A percentile compares a stretch with the other conserved stretches of the same genome.
phyloP scores from a whole-genome alignment of 768 basidiomycete species.

The Collybia mongolica region DNA sequence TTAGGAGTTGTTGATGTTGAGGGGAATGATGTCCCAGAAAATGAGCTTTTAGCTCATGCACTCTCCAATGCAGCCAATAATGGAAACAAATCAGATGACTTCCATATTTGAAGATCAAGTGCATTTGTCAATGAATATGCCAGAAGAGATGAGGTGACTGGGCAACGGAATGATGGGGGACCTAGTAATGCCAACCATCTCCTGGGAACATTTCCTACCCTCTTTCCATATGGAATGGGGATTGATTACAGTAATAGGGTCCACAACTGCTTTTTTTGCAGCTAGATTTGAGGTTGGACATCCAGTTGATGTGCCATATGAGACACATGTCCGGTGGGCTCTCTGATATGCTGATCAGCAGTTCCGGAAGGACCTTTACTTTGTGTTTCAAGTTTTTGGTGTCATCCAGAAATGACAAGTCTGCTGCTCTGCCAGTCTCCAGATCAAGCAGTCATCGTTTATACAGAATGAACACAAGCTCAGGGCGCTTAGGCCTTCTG shows the following conservation, averaged over 20 bases:
- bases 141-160: neutral
- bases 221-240: neutral
- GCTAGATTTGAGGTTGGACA: neutral
- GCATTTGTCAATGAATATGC: slow-evolving; percentile 11
- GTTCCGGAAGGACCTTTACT: slow-evolving; percentile 25
- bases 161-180: neutral
- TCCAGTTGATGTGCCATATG: slow-evolving; percentile 18
- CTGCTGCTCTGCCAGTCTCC: slow-evolving; percentile 21
- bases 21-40: neutral
- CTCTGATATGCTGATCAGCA: slow-evolving; percentile 25
- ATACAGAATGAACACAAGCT: slow-evolving; percentile 17
- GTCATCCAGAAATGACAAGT: slow-evolving; percentile 26
- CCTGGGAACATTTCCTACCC: neutral
- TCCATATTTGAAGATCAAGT: neutral
- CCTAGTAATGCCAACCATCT: neutral
- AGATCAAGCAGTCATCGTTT: slow-evolving; percentile 27
- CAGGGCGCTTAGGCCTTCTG: slow-evolving; percentile 19
- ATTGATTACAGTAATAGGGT: no score
- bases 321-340: slow-evolving; percentile 26
- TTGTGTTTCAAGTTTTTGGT: slow-evolving; percentile 28
- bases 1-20: neutral
- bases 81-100: slow-evolving; percentile 2
- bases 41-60: neutral
- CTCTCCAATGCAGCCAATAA: neutral
- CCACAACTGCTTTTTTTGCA: no score